Conservation (phyloP, 345 rosid genomes). For the Rubroshorea leprosula region DNA sequence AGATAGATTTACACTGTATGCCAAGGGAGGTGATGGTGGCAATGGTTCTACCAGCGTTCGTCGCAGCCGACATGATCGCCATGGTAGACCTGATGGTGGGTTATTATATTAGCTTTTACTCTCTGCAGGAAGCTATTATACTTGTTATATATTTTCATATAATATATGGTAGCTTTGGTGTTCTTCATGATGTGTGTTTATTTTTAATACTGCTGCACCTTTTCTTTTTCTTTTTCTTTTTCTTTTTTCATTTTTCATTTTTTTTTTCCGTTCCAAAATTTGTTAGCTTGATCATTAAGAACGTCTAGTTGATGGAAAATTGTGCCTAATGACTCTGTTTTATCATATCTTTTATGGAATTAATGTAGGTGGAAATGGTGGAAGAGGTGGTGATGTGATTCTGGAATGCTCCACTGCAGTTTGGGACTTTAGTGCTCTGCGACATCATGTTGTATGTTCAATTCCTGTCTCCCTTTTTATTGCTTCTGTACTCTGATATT, state of each 20-base stretch:
- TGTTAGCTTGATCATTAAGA: too few species aligned
- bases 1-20: conserved; percentile 40
- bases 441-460: conserved; percentile 68
- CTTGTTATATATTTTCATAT: background rate
- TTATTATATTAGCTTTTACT: conserved; percentile 4
- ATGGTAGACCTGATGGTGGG: conserved; percentile 58
- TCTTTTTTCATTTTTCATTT: too few species aligned
- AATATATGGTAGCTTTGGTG: too few species aligned
- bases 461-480: background rate
- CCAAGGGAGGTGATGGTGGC: conserved; percentile 71
- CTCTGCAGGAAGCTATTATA: background rate
- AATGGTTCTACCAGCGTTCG: conserved; percentile 50
- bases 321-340: background rate
- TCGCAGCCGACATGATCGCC: conserved; percentile 41
- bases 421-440: conserved; percentile 91
- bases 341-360: conserved; percentile 12
- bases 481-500: background rate
- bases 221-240: too few species aligned
- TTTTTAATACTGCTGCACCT: too few species aligned
- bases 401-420: conserved; percentile 71
- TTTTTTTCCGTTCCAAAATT: too few species aligned
- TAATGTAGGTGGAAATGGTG: conserved; percentile 86
- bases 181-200: too few species aligned
- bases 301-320: background rate
- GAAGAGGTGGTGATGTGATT: conserved; percentile 94